Conservation (phyloP, 2,329 filamentous ascomycete genomes). For the Aspergillus sp. region DNA sequence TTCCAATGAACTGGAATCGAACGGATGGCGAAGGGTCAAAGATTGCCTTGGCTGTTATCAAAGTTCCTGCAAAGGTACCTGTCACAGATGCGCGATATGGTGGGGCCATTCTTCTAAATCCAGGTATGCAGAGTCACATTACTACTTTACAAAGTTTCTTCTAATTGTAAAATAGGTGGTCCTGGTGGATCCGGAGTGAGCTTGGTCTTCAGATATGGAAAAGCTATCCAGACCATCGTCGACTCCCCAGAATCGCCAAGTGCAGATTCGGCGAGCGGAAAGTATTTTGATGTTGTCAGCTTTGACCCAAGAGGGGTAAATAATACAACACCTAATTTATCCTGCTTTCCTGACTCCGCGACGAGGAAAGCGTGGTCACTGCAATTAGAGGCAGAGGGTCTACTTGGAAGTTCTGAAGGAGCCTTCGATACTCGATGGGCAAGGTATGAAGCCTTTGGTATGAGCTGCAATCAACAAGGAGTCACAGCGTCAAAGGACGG, state of each 20-base stretch:
- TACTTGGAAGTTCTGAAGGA: background rate
- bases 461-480: background rate
- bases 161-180: background rate
- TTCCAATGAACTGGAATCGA: slow-evolving; percentile 11
- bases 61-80: slow-evolving; percentile 7
- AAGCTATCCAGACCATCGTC: slow-evolving; percentile 3
- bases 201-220: background rate
- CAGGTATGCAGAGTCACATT: background rate
- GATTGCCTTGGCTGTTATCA: slow-evolving; percentile 8
- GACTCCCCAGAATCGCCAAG: background rate
- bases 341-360: background rate
- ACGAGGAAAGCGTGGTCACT: background rate
- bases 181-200: slow-evolving; percentile 7
- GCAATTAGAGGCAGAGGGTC: background rate
- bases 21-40: background rate
- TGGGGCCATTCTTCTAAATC: background rate
- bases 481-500: background rate
- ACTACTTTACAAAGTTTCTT: background rate
- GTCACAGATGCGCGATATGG: slow-evolving; percentile 4
- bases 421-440: slow-evolving; percentile 5
- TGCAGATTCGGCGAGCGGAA: background rate
- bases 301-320: slow-evolving; percentile 11
- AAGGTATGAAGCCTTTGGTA: background rate
- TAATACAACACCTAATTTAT: slow-evolving; percentile 6
- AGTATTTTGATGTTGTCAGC: slow-evolving; percentile 8